Conservation (phyloP, 2,329 filamentous ascomycete genomes). For the Alternaria angustiovoidea region DNA sequence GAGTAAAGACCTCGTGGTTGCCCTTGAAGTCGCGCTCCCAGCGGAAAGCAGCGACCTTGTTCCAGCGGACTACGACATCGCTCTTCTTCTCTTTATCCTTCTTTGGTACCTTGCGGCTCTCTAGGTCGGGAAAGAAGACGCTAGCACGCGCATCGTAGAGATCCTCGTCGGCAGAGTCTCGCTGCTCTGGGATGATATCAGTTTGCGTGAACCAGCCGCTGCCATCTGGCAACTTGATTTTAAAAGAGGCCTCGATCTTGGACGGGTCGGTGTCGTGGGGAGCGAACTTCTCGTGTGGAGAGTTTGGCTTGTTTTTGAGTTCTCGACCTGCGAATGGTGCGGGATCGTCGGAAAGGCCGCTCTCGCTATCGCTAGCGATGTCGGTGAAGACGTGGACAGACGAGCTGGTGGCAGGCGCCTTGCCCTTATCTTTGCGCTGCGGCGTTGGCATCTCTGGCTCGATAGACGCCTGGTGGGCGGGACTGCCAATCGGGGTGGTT, state of each 20-base stretch:
- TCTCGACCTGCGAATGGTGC: neutral
- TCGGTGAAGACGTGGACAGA: neutral
- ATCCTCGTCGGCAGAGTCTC: neutral
- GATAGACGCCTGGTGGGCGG: neutral
- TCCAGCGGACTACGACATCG: neutral
- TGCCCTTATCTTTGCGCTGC: neutral
- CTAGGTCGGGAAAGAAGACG: constrained; percentile 6
- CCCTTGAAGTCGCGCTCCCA: constrained; percentile 2
- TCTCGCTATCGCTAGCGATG: neutral
- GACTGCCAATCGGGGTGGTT: neutral
- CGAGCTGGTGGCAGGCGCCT: neutral
- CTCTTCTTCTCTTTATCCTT: neutral
- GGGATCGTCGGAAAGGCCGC: constrained; percentile 5
- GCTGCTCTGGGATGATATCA: constrained; percentile 1
- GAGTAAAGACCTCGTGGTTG: neutral
- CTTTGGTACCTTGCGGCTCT: constrained; percentile 1
- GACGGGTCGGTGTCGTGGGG: constrained; percentile 1
- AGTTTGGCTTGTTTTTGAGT: neutral
- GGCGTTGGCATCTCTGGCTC: neutral
- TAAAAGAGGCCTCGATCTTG: constrained; percentile 2
- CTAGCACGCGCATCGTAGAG: neutral
- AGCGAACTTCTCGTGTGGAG: neutral
- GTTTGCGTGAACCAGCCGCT: constrained; percentile 7
- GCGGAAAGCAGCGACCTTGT: neutral
- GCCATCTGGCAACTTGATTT: neutral